Base-by-base conservation (phyloP, 228 moss, liverwort and hornwort species). In the Sphagnum magellanicum region DNA sequence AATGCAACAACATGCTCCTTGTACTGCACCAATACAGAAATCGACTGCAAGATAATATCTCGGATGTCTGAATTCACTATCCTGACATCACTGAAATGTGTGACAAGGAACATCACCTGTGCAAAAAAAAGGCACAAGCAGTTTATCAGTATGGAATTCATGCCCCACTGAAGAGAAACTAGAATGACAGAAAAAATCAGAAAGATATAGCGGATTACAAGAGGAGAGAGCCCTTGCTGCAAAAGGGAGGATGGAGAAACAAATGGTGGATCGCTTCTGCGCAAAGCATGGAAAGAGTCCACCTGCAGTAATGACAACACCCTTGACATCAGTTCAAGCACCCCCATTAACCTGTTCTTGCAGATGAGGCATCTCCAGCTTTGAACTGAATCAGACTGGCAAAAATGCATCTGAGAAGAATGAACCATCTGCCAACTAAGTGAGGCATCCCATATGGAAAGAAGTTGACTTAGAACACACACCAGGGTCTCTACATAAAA, bases 401-500 rank as follows among this genome's bases (percentile, higher is more conserved):
- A 32, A 32, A 32, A 32, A 32, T 32, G 32, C 32, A 32, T 32
- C 32, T 32, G 32, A 32, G 32, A 32, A 32, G 32, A 32, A 32
- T 32, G 32, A 32, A 32, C 32, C 32, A 32, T 32, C 32, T 32
- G 32, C 32, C 32, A 32, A 32, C 32, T 32, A 32, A 32, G 32
- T 32, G 32, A 32, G 3, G 32, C 32, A 32, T 32, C 32, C 32
- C 32, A 32, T 32, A 3, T 32, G 32, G 32, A 32, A 32, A 32
- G 32, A 32, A 32, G 32, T 32, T 32, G 32, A 32, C 32, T 32
- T 2, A 32, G 32, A 32, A 6, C 48, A 79, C 92, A 52, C 60
- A 96, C 98, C 93, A 98, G 63, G 48, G 98, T 93, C 71, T 98
- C 98, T 46, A 98, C 87, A 72, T 98, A 98, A 60, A 93, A 98